Evolutionary conservation across 148 eudicot species (phyloP), one percentile per base, ranked within the genome.

Genomic region (Camellia granthamiana): DNA sequence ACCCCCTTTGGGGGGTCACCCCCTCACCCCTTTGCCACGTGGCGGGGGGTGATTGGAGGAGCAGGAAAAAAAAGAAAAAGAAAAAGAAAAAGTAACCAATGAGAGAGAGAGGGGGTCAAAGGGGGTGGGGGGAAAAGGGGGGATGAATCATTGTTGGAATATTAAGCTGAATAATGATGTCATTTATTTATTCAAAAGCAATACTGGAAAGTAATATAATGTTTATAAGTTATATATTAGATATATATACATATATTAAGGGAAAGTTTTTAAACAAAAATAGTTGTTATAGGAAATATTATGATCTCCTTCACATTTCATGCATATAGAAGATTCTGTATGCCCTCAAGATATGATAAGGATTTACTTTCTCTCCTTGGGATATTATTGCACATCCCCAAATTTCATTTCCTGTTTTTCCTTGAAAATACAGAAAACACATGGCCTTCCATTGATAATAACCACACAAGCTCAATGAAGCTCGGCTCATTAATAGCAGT

Each of bases 401-500:
- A 43, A 62, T 58, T 52, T 63, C 5, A 30, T 77, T 38, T 47
- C 10, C 16, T 65, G 7, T 3, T 51, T 38, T 8, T 65, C 18
- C 30, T 21, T 77, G 49, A 12, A 54, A 77, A 51, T 66, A 49
- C 47, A 67, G 80, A 77, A 61, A 42, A 42, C 14, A 66, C 15
- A 52, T 19, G 61, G 76, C n/a, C 18, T 66, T 54, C 30, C 49
- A 2, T 77, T 16, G 42, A 58, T 44, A 43, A 42, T n/a, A 78
- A 44, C 21, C 73, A 13, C 18, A n/a, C 80, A 67, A 65, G 74
- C 54, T 42, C 38, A 8, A 78, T 78, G 62, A 73, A 84, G 75
- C 62, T 76, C 58, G 58, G 42, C 69, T 66, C 79, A 72, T 5
- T 71, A n/a, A 79, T 81, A 19, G 75, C 74, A 21, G 52, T 74